Evolutionary conservation across 73 alveolate species (phyloP).

Genomic region (Uronychia binucleata): DNA sequence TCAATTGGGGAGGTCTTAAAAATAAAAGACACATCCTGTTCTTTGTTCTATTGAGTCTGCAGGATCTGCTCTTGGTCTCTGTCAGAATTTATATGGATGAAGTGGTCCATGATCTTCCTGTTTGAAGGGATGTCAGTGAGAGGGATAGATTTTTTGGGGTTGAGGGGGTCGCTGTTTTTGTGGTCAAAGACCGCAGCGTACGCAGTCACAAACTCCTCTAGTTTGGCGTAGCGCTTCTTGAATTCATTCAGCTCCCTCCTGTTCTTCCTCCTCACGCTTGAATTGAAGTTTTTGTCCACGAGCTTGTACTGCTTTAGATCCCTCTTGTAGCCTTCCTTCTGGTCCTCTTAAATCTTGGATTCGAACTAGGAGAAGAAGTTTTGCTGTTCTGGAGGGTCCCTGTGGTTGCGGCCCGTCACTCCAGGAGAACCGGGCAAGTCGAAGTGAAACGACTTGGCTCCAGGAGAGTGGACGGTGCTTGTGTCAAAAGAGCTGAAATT

Average conservation of each 20-base stretch:
- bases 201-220: neutral
- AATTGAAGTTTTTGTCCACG: neutral
- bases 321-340: neutral
- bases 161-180: neutral
- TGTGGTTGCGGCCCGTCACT: too few relatives aligned
- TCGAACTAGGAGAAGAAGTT: too few relatives aligned
- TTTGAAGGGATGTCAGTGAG: neutral
- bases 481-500: neutral
- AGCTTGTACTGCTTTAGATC: neutral
- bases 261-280: neutral
- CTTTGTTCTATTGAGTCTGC: neutral
- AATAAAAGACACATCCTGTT: neutral
- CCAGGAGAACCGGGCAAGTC: too few relatives aligned
- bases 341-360: neutral
- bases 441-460: too few relatives aligned
- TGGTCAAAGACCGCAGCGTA: neutral
- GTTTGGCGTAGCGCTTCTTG: neutral
- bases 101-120: neutral
- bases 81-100: neutral
- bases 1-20: neutral
- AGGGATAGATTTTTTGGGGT: neutral
- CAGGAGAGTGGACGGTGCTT: too few relatives aligned
- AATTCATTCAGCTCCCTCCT: neutral
- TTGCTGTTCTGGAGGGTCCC: too few relatives aligned
- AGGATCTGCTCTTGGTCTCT: neutral